phyloP scores from a whole-genome alignment of 2,329 filamentous ascomycete species.

The Incumbomyces lentus region DNA sequence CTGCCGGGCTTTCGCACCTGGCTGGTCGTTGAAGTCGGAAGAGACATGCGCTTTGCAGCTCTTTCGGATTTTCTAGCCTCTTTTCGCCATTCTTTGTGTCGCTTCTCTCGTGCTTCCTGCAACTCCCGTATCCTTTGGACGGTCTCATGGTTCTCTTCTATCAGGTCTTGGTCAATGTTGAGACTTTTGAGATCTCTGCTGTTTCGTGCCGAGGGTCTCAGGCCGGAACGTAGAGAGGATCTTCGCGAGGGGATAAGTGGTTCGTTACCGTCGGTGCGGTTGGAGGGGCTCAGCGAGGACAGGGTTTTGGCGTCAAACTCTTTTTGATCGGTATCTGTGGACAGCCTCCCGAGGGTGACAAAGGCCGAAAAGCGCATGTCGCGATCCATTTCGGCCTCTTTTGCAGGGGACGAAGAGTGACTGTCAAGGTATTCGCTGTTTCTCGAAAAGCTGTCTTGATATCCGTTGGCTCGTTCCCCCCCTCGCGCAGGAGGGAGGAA shows the following conservation, averaged over 20 bases:
- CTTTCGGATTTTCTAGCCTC: constrained; percentile 18
- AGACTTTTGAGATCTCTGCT: constrained; percentile 41
- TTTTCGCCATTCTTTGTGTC: constrained; percentile 21
- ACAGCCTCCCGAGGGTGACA: constrained; percentile 1
- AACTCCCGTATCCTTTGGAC: constrained; percentile 48
- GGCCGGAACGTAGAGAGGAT: constrained; percentile 26
- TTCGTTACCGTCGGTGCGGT: constrained; percentile 13
- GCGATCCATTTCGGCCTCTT: neutral
- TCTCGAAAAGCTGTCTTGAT: neutral
- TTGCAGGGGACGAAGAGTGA: neutral
- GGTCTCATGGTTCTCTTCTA: constrained; percentile 45
- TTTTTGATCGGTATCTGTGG: neutral
- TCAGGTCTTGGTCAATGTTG: constrained; percentile 30
- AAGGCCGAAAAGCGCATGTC: constrained; percentile 5
- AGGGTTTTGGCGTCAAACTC: neutral
- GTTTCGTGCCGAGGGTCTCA: constrained; percentile 37
- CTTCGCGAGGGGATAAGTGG: constrained; percentile 48
- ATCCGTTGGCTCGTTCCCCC: neutral
- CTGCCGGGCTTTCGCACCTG: constrained; percentile 12
- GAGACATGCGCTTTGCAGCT: constrained; percentile 14
- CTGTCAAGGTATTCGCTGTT: neutral
- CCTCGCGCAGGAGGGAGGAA: neutral
- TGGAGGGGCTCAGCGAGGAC: constrained; percentile 11
- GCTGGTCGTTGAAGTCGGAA: constrained; percentile 13
- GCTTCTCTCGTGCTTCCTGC: constrained; percentile 45